Evolutionary conservation across 345 rosid species (phyloP).

Genomic region (Erysimum cheiranthoides): DNA sequence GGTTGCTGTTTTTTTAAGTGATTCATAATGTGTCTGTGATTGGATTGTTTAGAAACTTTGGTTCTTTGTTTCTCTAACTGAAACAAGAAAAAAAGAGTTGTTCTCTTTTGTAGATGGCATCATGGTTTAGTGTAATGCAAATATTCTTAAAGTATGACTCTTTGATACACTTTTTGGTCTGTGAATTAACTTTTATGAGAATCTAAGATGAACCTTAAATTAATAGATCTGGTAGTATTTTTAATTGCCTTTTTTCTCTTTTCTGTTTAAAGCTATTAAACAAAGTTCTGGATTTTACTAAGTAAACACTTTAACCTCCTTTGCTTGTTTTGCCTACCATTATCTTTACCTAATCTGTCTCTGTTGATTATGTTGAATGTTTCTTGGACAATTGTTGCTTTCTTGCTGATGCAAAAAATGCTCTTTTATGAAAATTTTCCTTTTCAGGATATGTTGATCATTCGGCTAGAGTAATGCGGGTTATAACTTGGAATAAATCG

Average conservation of each 20-base stretch:
- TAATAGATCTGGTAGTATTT: constrained; percentile 39
- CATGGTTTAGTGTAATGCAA: constrained; percentile 32
- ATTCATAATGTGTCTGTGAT: constrained; percentile 11
- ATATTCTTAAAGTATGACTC: constrained; percentile 25
- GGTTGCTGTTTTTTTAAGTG: constrained; percentile 1
- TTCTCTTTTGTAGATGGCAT: constrained; percentile 38
- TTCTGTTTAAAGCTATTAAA: constrained; percentile 39
- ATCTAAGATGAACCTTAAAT: constrained; percentile 40
- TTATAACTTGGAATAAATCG: constrained; percentile 93
- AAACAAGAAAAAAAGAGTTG: not conserved
- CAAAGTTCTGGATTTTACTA: constrained; percentile 33
- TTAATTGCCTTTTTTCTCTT: constrained; percentile 27
- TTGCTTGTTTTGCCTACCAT: constrained; percentile 14
- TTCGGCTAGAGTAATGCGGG: constrained; percentile 93
- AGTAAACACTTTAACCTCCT: constrained; percentile 1
- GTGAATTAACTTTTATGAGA: constrained; percentile 39
- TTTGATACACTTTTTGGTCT: constrained; percentile 41
- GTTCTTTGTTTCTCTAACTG: constrained; percentile 32
- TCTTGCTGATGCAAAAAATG: constrained; percentile 27
- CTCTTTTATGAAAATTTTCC: not conserved
- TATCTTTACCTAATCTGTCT: constrained; percentile 27
- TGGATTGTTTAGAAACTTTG: constrained; percentile 29
- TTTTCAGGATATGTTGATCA: constrained; percentile 85
- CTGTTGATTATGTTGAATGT: constrained; percentile 11
- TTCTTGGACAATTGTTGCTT: constrained; percentile 4